Percentiles rank a stretch among this genome's conserved stretches.
Evolutionary conservation across 2,329 filamentous ascomycete species (phyloP).

Genomic region (Ophiocordyceps robertsii): DNA sequence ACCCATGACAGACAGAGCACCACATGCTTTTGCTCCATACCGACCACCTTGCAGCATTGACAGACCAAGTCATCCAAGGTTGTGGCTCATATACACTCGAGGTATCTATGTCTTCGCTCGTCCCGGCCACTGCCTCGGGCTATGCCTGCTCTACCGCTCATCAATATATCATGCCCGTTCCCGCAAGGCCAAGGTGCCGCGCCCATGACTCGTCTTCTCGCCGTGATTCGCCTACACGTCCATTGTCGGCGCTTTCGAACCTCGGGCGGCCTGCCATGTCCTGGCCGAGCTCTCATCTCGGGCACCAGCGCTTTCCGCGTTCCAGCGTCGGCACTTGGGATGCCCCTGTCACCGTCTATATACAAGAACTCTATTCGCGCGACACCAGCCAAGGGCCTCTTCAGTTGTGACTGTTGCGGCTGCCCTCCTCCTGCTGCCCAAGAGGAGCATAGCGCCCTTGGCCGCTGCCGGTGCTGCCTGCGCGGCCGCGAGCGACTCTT

Average conservation of each 20-base stretch:
- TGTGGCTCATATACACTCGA: background rate
- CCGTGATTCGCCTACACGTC: too few relatives aligned
- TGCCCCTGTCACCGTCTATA: slow-evolving; percentile 18
- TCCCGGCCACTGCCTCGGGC: background rate
- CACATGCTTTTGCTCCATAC: too few relatives aligned
- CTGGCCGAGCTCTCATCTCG: background rate
- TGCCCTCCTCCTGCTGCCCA: slow-evolving; percentile 25
- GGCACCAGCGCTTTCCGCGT: background rate
- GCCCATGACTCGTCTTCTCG: too few relatives aligned
- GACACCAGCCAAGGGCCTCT: slow-evolving; percentile 6
- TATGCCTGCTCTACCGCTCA: background rate
- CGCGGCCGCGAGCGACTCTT: slow-evolving; percentile 24
- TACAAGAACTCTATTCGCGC: slow-evolving; percentile 18
- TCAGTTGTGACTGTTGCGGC: slow-evolving; percentile 9
- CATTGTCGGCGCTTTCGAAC: too few relatives aligned
- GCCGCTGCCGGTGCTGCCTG: slow-evolving; percentile 22
- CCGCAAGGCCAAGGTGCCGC: background rate
- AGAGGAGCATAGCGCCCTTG: slow-evolving; percentile 29
- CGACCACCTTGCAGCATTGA: too few relatives aligned
- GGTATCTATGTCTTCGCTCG: background rate
- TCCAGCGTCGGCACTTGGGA: background rate
- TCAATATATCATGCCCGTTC: background rate
- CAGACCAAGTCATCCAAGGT: background rate
- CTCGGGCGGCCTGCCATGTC: too few relatives aligned
- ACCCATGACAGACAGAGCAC: too few relatives aligned